Conservation (phyloP, 2,329 filamentous ascomycete species). For the Diaporthe amygdali region DNA sequence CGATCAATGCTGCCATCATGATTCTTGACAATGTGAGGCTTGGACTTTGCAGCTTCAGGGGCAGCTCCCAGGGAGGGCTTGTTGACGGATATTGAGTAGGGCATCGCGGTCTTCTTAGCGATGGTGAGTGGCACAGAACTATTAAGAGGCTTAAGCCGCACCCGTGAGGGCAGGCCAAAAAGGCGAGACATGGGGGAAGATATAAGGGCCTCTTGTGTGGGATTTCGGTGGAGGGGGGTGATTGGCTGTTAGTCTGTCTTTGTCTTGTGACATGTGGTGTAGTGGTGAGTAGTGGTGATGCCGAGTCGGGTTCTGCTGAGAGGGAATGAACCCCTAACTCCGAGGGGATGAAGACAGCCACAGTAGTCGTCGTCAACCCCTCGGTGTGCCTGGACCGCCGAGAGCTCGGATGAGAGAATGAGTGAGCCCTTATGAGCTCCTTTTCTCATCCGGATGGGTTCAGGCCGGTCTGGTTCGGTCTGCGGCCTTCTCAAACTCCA, state of each 20-base stretch:
- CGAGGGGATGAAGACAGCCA: neutral
- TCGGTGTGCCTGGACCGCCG: neutral
- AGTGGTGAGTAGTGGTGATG: neutral
- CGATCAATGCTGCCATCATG: constrained; percentile 44
- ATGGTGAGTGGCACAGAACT: neutral
- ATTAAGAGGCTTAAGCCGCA: neutral
- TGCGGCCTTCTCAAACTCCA: neutral
- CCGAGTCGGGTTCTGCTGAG: neutral
- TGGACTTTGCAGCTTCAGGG: constrained; percentile 48
- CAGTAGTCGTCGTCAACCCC: constrained; percentile 4
- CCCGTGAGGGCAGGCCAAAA: neutral
- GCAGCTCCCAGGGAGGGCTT: constrained; percentile 40
- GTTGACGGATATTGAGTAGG: constrained; percentile 37
- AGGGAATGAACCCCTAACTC: neutral
- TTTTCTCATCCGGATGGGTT: neutral
- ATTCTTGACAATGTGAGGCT: constrained; percentile 53
- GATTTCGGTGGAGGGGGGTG: neutral
- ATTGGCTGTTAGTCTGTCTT: neutral
- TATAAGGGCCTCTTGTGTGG: neutral
- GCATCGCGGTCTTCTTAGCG: neutral
- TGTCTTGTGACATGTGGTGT: neutral
- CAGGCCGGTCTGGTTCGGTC: neutral
- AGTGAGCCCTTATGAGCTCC: neutral
- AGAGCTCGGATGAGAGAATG: too few species aligned
- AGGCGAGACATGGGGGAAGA: neutral